A percentile compares a stretch with the other conserved stretches of the same genome.
Conservation (phyloP, 2,329 filamentous ascomycete species). For the Ceratocystis ficicola region DNA sequence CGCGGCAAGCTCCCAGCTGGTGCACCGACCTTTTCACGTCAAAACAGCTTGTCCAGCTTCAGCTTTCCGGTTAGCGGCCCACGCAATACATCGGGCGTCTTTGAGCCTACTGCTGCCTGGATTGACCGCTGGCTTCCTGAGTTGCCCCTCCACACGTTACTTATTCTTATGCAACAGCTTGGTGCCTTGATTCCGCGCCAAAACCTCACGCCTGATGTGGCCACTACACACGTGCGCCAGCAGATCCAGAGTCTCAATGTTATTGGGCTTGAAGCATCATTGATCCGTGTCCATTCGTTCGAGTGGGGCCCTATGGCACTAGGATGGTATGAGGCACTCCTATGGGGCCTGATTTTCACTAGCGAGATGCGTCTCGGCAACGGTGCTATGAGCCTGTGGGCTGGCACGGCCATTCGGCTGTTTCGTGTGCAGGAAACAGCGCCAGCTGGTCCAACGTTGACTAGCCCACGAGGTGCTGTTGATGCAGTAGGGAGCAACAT, state of each 20-base stretch:
- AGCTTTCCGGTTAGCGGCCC: conserved; percentile 25
- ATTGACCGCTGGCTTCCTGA: conserved; percentile 91
- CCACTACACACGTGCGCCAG: conserved; percentile 38
- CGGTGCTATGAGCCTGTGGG: conserved; percentile 68
- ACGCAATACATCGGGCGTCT: conserved; percentile 36
- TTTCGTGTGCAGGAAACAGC: conserved; percentile 84
- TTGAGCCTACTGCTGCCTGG: conserved; percentile 72
- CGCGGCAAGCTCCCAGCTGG: conserved; percentile 89
- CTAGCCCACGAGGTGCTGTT: conserved; percentile 77
- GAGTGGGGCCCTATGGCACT: conserved; percentile 85
- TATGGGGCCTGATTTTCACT: conserved; percentile 89
- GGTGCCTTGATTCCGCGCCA: conserved; percentile 44
- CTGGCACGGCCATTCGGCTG: conserved; percentile 72
- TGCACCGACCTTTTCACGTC: conserved; percentile 68
- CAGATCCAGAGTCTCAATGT: conserved; percentile 51
- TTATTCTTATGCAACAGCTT: conserved; percentile 61
- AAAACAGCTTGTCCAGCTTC: conserved; percentile 79
- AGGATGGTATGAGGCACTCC: conserved; percentile 88
- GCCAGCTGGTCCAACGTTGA: conserved; percentile 64
- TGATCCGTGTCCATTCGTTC: conserved; percentile 73
- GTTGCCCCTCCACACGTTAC: conserved; percentile 73
- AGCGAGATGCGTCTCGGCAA: conserved; percentile 83
- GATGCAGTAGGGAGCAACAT: conserved; percentile 88
- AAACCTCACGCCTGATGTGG: conserved; percentile 34
- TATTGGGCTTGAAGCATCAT: conserved; percentile 59